A percentile compares a stretch with the other conserved stretches of the same genome.
Conservation (phyloP, 2,329 filamentous ascomycete species). For the Escovopsis weberi region DNA sequence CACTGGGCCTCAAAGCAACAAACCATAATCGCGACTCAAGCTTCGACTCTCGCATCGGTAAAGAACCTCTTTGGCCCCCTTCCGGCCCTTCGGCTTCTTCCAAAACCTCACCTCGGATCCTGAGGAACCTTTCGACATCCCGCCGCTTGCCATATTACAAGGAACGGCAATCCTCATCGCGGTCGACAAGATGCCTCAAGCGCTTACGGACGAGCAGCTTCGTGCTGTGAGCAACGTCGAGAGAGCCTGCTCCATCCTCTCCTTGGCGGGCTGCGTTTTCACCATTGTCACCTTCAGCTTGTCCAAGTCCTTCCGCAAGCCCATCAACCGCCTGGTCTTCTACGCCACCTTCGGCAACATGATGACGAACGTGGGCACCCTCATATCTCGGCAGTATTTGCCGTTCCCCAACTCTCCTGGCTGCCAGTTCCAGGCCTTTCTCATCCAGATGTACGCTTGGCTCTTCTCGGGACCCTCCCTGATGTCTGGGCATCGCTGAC, state of each 20-base stretch:
- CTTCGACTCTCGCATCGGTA: too few species aligned
- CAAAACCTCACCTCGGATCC: too few species aligned
- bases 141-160: background rate
- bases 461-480: background rate
- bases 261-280: conserved; percentile 54
- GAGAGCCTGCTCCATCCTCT: conserved; percentile 54
- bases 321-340: conserved; percentile 77
- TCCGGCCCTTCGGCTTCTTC: too few species aligned
- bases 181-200: background rate
- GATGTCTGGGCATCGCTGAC: conserved; percentile 5
- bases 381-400: conserved; percentile 54
- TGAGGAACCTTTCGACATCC: background rate
- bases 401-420: conserved; percentile 30
- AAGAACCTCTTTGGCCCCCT: too few species aligned
- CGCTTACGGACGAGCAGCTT: conserved; percentile 23
- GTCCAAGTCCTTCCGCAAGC: conserved; percentile 63
- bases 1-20: too few species aligned
- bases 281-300: conserved; percentile 56
- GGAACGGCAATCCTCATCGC: background rate
- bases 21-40: too few species aligned
- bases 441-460: conserved; percentile 62
- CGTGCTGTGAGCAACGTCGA: conserved; percentile 47
- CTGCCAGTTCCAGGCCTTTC: conserved; percentile 60
- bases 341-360: conserved; percentile 74
- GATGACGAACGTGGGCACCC: conserved; percentile 59